Percentiles rank a stretch among this genome's conserved stretches.
These are phyloP conservation scores for Suillus hirtellus DNA, from an alignment of 768 basidiomycete genomes.

Conservation along the genomic window DNA sequence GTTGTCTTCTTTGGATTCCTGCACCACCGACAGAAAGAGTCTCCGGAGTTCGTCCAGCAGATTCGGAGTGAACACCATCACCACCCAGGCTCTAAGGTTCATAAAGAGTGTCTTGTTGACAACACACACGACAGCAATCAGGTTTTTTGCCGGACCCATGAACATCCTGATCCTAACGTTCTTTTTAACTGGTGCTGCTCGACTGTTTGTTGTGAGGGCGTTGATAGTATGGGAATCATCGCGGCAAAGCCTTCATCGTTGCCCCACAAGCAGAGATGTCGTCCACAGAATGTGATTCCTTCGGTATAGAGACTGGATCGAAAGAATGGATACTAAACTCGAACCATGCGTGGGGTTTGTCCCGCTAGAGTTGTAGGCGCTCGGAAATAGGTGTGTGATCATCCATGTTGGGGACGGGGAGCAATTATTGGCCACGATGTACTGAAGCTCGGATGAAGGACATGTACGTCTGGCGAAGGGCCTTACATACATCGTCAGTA, in stretches of 20 bases:
- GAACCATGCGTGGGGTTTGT: neutral
- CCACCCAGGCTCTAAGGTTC: neutral
- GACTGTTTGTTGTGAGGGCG: neutral
- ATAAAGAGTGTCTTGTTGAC: neutral
- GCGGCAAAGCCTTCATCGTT: neutral
- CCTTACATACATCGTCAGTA: neutral
- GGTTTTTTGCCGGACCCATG: neutral
- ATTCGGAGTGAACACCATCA: neutral
- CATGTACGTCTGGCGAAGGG: neutral
- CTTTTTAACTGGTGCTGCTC: neutral
- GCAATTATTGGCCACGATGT: neutral
- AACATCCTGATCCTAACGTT: neutral
- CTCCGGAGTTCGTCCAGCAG: neutral
- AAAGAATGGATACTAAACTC: neutral
- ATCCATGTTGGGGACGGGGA: neutral
- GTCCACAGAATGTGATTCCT: neutral
- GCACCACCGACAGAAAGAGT: no score
- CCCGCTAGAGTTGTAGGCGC: neutral
- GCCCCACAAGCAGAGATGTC: neutral
- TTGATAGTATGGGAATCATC: neutral
- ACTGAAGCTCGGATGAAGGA: neutral
- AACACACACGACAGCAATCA: neutral
- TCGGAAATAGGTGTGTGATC: neutral
- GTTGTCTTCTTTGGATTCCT: no score
- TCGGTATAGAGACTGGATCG: neutral